These are phyloP conservation scores for Ganoderma multipileum DNA, from an alignment of 1,284 basidiomycete species.

Conservation along the genomic window DNA sequence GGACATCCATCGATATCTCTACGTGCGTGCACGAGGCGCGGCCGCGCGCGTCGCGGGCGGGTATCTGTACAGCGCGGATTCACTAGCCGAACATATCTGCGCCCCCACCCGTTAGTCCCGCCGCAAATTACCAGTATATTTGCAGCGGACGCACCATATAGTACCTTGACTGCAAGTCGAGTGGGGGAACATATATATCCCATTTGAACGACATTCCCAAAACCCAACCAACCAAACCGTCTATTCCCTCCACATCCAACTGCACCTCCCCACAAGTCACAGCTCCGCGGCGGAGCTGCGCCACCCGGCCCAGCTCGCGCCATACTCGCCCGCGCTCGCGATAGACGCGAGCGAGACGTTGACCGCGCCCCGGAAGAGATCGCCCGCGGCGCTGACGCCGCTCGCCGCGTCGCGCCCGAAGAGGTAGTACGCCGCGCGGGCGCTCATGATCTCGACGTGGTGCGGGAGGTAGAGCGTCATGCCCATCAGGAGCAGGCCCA, in stretches of 20 bases:
- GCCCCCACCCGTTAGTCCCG: neutral
- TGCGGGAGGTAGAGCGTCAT: slow-evolving; percentile 46
- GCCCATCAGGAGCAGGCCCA: slow-evolving; percentile 41
- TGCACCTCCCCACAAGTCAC: slow-evolving; percentile 1
- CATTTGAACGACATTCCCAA: neutral
- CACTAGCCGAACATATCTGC: slow-evolving; percentile 14
- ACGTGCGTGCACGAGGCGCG: neutral
- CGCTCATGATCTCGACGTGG: slow-evolving; percentile 40
- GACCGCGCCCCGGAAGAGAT: slow-evolving; percentile 25
- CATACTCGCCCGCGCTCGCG: slow-evolving; percentile 18
- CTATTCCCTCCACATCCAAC: neutral
- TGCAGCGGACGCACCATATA: slow-evolving; percentile 4
- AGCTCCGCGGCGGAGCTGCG: slow-evolving; percentile 11
- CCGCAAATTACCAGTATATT: neutral
- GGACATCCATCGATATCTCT: neutral
- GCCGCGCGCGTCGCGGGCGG: slow-evolving; percentile 1
- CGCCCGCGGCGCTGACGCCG: slow-evolving; percentile 8
- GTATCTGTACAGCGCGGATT: slow-evolving; percentile 12
- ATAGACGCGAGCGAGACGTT: slow-evolving; percentile 26
- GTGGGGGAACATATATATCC: neutral
- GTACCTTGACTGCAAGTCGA: neutral
- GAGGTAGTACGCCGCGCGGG: slow-evolving; percentile 47
- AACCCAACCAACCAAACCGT: neutral
- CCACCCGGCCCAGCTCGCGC: slow-evolving; percentile 13
- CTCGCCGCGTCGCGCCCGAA: slow-evolving; percentile 37